Base-by-base conservation (phyloP, 2,329 filamentous ascomycete genomes). In the Penicillium palitans region DNA sequence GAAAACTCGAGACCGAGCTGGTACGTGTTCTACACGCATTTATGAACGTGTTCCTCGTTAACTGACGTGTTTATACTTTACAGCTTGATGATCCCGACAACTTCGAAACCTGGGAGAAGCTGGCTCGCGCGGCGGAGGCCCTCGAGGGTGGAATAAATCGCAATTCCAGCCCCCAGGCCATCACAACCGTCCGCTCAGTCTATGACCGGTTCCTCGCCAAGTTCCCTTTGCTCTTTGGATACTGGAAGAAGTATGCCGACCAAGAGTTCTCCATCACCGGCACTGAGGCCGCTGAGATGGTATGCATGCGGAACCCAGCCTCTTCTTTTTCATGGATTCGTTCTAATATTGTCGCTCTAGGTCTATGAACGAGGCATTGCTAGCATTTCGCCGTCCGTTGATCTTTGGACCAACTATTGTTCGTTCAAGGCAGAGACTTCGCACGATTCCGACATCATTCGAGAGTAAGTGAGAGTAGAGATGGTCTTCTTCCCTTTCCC, bases 221-320 rank as follows among this genome's bases (percentile, higher is more conserved):
- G 72, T 99, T 97, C 65, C 95, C 95, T 3, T 84, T 98, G 12
- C 86, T 98, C 40, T 99, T 98, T 70, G 95, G 93, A 52, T 99
- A 98, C 80, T 99, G 95, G 95, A 98, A 98, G 81, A 98, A 97
- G 75, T 99, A 98, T 83, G 95, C 95, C 71, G 93, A 98, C 70
- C 83, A 96, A 63, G 95, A 99, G 72, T 99, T 99, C 79, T 92
- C 92, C 51, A 96, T 99, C 65, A 92, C 92, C 5, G 95, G 95
- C 19, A 96, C 95, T 6, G 95, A 99, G 80, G 93, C 93, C 44
- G 95, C 95, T 54, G 95, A 98, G 76, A 96, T 97, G 90, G 92
- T 96, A 76, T 70, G 84, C 56, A 53, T 54, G 19, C 17, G 42
- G 24, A 39, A 48, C 45, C 37, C 47, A n/a, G 21, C 47, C 39